phyloP scores from a whole-genome alignment of 1,284 basidiomycete genomes.

The Cronartium ribicola region DNA sequence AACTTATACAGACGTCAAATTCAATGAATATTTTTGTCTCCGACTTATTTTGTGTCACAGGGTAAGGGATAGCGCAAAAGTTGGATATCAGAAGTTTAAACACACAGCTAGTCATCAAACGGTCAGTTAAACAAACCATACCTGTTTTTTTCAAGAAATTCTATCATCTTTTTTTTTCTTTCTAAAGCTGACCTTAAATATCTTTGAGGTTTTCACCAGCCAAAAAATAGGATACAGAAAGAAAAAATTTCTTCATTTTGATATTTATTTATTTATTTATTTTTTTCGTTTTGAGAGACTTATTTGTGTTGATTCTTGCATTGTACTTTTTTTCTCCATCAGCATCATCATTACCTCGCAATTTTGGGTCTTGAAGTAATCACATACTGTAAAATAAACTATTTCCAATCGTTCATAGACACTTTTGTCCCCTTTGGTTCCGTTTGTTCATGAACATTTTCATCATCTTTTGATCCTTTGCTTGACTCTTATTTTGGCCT shows the following conservation, averaged over 20 bases:
- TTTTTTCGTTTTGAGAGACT: not conserved
- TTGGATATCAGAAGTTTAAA: not conserved
- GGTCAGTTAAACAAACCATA: not conserved
- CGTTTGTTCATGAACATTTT: too few species aligned
- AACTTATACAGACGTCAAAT: not conserved
- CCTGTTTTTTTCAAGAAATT: not conserved
- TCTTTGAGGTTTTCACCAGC: not conserved
- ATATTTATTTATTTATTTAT: not conserved
- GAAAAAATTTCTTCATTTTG: conserved; percentile 7
- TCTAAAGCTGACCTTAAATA: not conserved
- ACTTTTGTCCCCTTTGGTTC: not conserved
- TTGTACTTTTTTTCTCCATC: not conserved
- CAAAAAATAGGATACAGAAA: not conserved
- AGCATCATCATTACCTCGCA: not conserved
- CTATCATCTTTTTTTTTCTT: not conserved
- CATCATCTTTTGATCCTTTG: too few species aligned
- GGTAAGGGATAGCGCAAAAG: not conserved
- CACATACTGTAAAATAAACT: not conserved
- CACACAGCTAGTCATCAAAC: not conserved
- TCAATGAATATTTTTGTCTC: not conserved
- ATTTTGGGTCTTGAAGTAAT: too few species aligned
- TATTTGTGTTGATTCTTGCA: not conserved
- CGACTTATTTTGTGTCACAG: not conserved
- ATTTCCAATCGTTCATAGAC: not conserved
- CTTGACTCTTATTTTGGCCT: too few species aligned